Percentiles rank a stretch among this genome's conserved stretches.
phyloP scores from a whole-genome alignment of 2,329 filamentous ascomycete genomes.

The Curvularia sp. region DNA sequence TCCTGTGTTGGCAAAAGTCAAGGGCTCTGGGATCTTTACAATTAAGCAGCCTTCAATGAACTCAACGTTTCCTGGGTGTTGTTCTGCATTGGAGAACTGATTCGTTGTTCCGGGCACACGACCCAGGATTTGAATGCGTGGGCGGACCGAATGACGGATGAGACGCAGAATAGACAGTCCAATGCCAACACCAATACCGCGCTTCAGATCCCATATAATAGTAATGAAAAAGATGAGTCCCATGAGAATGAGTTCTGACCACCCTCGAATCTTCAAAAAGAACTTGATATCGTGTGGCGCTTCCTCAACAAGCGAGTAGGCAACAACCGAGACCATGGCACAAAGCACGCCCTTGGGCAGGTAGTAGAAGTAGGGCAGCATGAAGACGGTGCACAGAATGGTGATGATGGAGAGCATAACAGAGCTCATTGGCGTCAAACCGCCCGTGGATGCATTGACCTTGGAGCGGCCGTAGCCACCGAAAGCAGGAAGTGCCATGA shows the following conservation, averaged over 20 bases:
- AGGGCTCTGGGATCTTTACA: conserved; percentile 94
- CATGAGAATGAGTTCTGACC: conserved; percentile 88
- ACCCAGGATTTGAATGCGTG: conserved; percentile 94
- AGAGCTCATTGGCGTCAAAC: conserved; percentile 91
- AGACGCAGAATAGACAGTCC: conserved; percentile 89
- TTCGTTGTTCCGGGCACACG: conserved; percentile 79
- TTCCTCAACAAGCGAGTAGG: conserved; percentile 93
- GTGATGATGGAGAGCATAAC: conserved; percentile 85
- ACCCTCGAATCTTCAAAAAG: conserved; percentile 85
- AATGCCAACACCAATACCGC: conserved; percentile 93
- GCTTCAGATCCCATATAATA: conserved; percentile 91
- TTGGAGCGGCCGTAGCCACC: conserved; percentile 96
- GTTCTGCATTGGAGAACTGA: conserved; percentile 83
- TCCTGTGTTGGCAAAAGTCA: conserved; percentile 97
- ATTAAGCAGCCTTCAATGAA: conserved; percentile 92
- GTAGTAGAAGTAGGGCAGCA: conserved; percentile 93
- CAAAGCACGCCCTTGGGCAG: conserved; percentile 95
- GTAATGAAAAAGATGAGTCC: conserved; percentile 87
- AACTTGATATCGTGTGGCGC: conserved; percentile 90
- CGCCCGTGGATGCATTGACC: conserved; percentile 90
- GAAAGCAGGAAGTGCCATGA: conserved; percentile 92
- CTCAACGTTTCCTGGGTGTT: conserved; percentile 76
- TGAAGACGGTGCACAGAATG: conserved; percentile 77
- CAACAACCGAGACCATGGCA: conserved; percentile 93
- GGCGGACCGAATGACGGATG: conserved; percentile 87